These are phyloP conservation scores for Aphanocladium album DNA, from an alignment of 2,329 filamentous ascomycete species.

Conservation along the genomic window DNA sequence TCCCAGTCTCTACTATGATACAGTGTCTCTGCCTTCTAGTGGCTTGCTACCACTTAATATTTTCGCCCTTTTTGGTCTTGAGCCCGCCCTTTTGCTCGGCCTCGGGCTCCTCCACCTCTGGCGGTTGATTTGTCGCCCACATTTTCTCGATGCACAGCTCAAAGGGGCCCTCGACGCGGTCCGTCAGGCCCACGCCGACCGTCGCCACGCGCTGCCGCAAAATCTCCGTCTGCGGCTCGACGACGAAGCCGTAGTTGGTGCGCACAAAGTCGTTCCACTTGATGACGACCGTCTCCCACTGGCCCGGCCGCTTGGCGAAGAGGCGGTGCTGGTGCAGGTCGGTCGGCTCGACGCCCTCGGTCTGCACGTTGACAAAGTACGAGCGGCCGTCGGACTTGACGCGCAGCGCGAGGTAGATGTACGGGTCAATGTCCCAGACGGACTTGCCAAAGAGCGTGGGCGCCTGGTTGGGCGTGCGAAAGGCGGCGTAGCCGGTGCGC, in stretches of 20 bases:
- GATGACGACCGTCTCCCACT: slow-evolving; percentile 95
- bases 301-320: slow-evolving; percentile 69
- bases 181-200: slow-evolving; percentile 82
- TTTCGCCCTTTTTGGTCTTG: slow-evolving; percentile 34
- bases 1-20: not conserved
- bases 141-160: slow-evolving; percentile 79
- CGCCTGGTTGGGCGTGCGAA: slow-evolving; percentile 72
- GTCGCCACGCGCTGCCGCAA: slow-evolving; percentile 79
- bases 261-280: slow-evolving; percentile 90
- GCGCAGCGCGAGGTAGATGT: slow-evolving; percentile 79
- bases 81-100: slow-evolving; percentile 24
- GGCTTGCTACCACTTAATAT: slow-evolving; percentile 30
- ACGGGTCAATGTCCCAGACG: slow-evolving; percentile 86
- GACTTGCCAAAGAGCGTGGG: slow-evolving; percentile 80
- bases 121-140: slow-evolving; percentile 74
- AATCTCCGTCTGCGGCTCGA: slow-evolving; percentile 90
- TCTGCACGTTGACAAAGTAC: slow-evolving; percentile 95
- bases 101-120: slow-evolving; percentile 20
- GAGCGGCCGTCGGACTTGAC: slow-evolving; percentile 86
- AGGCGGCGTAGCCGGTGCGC: slow-evolving; percentile 83
- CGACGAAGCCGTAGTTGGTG: slow-evolving; percentile 86
- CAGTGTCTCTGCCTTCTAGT: not conserved
- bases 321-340: slow-evolving; percentile 93
- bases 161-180: slow-evolving; percentile 82
- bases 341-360: slow-evolving; percentile 87